Evolutionary conservation across 257 asterid genomes (phyloP), one percentile per base, ranked within the genome.

Genomic region (Cinchona pubescens): DNA sequence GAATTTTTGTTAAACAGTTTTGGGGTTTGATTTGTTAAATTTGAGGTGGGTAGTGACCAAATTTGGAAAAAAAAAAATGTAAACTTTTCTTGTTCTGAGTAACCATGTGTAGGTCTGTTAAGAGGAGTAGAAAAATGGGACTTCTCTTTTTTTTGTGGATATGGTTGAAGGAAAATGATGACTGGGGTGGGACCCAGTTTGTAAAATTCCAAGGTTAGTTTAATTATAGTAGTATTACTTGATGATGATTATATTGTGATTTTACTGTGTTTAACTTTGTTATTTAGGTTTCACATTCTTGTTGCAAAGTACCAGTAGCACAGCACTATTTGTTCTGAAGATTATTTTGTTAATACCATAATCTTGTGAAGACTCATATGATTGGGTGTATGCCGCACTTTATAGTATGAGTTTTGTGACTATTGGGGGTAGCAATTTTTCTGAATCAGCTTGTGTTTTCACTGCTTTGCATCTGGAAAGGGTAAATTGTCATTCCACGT

Each of bases 141-240:
- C 3, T 0, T 45, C 43, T 56, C 29, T 49, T 75, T 46, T 32
- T 32, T 61, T 6, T 61, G 59, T 61, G 76, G 80, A 70, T 77
- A 35, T 55, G 48, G 45, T 49, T 74, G 62, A 67, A 58, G 64
- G 71, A 48, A 63, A 80, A 53, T 70, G 79, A 74, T 78, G 79
- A 72, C 76, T 49, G 66, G 49, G 45, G 79, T 64, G 78, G 87
- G 85, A 1, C 79, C 83, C 82, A 78, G 79, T 72, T 83, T 67
- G 62, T 69, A 13, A 14, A 16, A 67, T 66, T 35, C 65, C 51
- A 21, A 74, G 35, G 12, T 27, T 69, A 19, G 65, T 19, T 35
- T 40, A 62, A 0, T 25, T 42, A n/a, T n/a, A 14, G 19, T 51
- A 42, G 46, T 60, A 68, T 67, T 66, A 15, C 43, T 40, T 65